Evolutionary conservation across 768 basidiomycete species (phyloP).

Genomic region (Mrakia gelida): DNA sequence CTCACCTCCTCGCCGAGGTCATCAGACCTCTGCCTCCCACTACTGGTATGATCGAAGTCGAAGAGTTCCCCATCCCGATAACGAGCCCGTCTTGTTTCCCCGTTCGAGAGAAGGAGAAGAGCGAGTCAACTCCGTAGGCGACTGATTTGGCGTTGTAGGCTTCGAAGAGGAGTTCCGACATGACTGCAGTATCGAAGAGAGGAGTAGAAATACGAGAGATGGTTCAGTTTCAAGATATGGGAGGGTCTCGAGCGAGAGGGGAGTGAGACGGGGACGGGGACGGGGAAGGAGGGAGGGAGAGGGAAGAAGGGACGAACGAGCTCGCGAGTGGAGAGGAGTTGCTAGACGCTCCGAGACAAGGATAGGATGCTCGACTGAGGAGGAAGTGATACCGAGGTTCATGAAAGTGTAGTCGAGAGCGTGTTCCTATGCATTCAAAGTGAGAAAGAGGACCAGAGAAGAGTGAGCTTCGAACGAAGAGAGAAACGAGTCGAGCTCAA

Average conservation of each 20-base stretch:
- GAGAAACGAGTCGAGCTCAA: not conserved
- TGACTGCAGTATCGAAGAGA: slow-evolving; percentile 53
- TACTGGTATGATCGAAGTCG: slow-evolving; percentile 85
- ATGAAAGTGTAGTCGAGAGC: slow-evolving; percentile 88
- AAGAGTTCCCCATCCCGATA: slow-evolving; percentile 85
- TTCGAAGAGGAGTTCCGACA: slow-evolving; percentile 95
- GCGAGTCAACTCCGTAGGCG: slow-evolving; percentile 79
- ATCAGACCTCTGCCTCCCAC: slow-evolving; percentile 75
- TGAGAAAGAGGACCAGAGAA: not conserved
- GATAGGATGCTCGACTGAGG: slow-evolving; percentile 75
- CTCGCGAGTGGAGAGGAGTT: slow-evolving; percentile 81
- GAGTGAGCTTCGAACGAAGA: not conserved
- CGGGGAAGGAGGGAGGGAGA: not conserved
- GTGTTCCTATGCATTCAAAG: slow-evolving; percentile 63
- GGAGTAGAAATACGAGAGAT: not conserved
- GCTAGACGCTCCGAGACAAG: slow-evolving; percentile 89
- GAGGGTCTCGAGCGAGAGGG: no score
- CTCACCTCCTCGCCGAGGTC: slow-evolving; percentile 79
- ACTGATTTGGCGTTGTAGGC: slow-evolving; percentile 79
- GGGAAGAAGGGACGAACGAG: slow-evolving; percentile 54
- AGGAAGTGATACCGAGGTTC: slow-evolving; percentile 73
- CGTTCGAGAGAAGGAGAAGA: slow-evolving; percentile 88
- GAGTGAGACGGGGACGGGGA: slow-evolving; percentile 3
- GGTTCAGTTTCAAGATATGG: not conserved
- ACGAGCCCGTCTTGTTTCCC: slow-evolving; percentile 64